phyloP scores from a whole-genome alignment of 2,329 filamentous ascomycete species.

The Ceratocystiopsis minuta region DNA sequence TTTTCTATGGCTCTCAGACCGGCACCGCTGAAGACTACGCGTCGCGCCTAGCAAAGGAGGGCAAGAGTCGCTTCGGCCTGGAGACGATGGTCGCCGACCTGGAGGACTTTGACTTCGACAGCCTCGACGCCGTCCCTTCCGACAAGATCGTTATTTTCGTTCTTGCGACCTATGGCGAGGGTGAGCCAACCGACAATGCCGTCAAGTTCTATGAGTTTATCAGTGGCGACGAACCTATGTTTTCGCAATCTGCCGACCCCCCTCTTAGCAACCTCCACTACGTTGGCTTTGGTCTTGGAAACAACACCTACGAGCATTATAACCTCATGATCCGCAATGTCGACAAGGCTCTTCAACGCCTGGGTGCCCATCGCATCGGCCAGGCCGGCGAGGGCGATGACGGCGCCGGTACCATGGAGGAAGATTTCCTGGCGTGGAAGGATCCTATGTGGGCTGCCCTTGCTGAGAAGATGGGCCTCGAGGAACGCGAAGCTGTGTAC shows the following conservation, averaged over 20 bases:
- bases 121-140: slow-evolving; percentile 68
- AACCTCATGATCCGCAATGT: slow-evolving; percentile 96
- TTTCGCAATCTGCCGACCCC: slow-evolving; percentile 56
- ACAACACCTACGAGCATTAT: slow-evolving; percentile 99
- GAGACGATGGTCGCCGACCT: slow-evolving; percentile 97
- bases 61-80: slow-evolving; percentile 84
- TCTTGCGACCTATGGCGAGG: slow-evolving; percentile 92
- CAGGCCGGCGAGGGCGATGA: slow-evolving; percentile 90
- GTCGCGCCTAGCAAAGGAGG: slow-evolving; percentile 88
- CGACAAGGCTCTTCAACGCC: slow-evolving; percentile 59
- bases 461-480: slow-evolving; percentile 63
- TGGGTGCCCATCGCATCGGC: slow-evolving; percentile 73
- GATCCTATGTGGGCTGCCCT: slow-evolving; percentile 95
- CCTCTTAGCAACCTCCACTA: slow-evolving; percentile 75
- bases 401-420: slow-evolving; percentile 97
- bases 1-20: slow-evolving; percentile 97
- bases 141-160: slow-evolving; percentile 94
- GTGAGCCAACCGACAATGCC: slow-evolving; percentile 95
- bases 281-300: slow-evolving; percentile 88
- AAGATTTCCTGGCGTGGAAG: slow-evolving; percentile 98
- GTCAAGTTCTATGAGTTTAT: slow-evolving; percentile 99
- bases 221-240: slow-evolving; percentile 60
- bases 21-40: slow-evolving; percentile 98
- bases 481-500: slow-evolving; percentile 92
- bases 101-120: slow-evolving; percentile 95